phyloP scores from a whole-genome alignment of 2,329 filamentous ascomycete genomes.

The Neodidymelliopsis sp. region DNA sequence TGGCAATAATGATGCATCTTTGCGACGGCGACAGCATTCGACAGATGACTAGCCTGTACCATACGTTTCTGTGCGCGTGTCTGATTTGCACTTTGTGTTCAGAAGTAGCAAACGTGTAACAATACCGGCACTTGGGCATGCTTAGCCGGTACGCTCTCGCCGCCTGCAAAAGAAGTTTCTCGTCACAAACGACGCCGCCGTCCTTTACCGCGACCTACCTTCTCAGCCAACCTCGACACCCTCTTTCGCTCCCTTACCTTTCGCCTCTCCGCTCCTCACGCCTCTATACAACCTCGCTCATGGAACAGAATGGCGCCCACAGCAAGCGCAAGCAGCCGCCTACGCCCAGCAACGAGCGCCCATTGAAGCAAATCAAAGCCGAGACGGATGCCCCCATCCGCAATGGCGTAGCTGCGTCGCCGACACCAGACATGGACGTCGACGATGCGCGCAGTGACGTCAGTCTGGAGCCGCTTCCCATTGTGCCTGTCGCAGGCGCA shows the following conservation, averaged over 20 bases:
- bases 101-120: constrained; percentile 15
- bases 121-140: constrained; percentile 30
- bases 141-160: constrained; percentile 40
- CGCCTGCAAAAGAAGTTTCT: constrained; percentile 41
- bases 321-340: constrained; percentile 64
- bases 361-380: constrained; percentile 63
- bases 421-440: constrained; percentile 44
- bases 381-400: constrained; percentile 53
- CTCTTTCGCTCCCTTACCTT: constrained; percentile 7
- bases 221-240: constrained; percentile 9
- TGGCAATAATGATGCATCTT: constrained; percentile 16
- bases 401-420: constrained; percentile 38
- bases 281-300: constrained; percentile 35
- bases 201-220: constrained; percentile 19
- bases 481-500: constrained; percentile 42
- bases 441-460: constrained; percentile 40
- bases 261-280: constrained; percentile 6
- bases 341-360: constrained; percentile 56
- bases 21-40: constrained; percentile 10
- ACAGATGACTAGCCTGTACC: constrained; percentile 5
- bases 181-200: constrained; percentile 18
- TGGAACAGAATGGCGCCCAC: constrained; percentile 60
- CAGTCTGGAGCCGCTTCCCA: constrained; percentile 53
- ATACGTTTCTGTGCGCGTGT: constrained; percentile 10
- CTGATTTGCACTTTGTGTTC: constrained; percentile 7